Base-by-base conservation (phyloP, 1,284 basidiomycete species). In the Chalciporus sp. region DNA sequence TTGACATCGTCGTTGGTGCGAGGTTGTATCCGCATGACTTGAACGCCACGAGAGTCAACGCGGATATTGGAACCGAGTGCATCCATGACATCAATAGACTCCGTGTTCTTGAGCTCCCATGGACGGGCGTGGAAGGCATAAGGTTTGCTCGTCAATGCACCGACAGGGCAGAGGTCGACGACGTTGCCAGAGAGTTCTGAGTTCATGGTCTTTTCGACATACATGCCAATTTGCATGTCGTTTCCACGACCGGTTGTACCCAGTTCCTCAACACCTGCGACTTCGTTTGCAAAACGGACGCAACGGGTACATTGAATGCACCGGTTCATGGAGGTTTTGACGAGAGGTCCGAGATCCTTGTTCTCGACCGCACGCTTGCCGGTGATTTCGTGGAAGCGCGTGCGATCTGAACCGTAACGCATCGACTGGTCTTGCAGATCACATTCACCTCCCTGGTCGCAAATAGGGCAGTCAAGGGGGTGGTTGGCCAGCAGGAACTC, bases 221-320 rank as follows among this genome's bases (percentile, higher is more conserved):
- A 99, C 78, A 90, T 98, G 64, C 96, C 95, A 68, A 99, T 99
- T 77, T 99, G 95, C 76, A 99, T 81, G 78, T 98, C 94, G 74
- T 99, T 99, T 54, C 97, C 97, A 64, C 96, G 91, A 19, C 97
- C 97, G 8, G 94, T 95, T 5, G 95, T 96, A 51, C 97, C 97
- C 42, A 99, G 80, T 65, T 99, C 96, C 76, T 98, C 94, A 9
- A 98, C 95, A 61, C 97, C 97, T 3, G 97, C 97, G 48, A 99
- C 94, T 72, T 99, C 96, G 76, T 99, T 99, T 49, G 95, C 95
- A 72, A 98, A 99, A 57, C 97, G 92, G 37, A 99, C 94, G 72
- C 97, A 99, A 61, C 97, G 94, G 12, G 96, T 99, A 79, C 96
- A 99, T 75, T 99, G 97, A 65, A 99, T 99, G 79, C 97, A 99